A percentile compares a stretch with the other conserved stretches of the same genome.
Evolutionary conservation across 2,329 filamentous ascomycete species (phyloP).

Genomic region (Fusarium chlamydosporum): DNA sequence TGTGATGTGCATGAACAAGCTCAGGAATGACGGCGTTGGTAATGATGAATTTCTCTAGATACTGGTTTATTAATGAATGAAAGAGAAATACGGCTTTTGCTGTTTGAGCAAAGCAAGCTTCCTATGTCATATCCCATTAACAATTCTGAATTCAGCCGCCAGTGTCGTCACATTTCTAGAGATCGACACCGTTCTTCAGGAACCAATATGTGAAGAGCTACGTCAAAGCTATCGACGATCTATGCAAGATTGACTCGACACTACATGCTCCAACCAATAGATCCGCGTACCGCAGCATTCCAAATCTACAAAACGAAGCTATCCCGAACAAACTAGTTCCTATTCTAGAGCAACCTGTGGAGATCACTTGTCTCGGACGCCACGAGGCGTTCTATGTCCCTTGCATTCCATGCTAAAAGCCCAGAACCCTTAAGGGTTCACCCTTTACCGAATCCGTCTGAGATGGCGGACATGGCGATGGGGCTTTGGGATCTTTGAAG

Average conservation of each 20-base stretch:
- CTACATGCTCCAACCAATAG: slow-evolving; percentile 5
- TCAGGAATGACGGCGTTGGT: slow-evolving; percentile 45
- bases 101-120: slow-evolving; percentile 2
- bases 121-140: slow-evolving; percentile 2
- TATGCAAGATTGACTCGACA: slow-evolving; percentile 6
- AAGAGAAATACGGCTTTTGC: slow-evolving; percentile 17
- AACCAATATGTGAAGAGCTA: slow-evolving; percentile 18
- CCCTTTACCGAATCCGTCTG: slow-evolving; percentile 30
- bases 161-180: slow-evolving; percentile 29
- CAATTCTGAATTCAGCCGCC: slow-evolving; percentile 29
- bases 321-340: slow-evolving; percentile 9
- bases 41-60: slow-evolving; percentile 40
- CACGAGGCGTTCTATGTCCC: slow-evolving; percentile 24
- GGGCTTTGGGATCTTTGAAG: slow-evolving; percentile 18
- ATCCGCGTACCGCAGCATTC: slow-evolving; percentile 20
- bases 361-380: slow-evolving; percentile 17
- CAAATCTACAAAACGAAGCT: slow-evolving; percentile 7
- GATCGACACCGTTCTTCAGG: slow-evolving; percentile 20
- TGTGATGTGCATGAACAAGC: slow-evolving; percentile 33
- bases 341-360: background rate
- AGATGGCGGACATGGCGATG: slow-evolving; percentile 18
- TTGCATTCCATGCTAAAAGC: slow-evolving; percentile 33
- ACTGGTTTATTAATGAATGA: slow-evolving; percentile 31
- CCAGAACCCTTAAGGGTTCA: slow-evolving; percentile 26
- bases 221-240: slow-evolving; percentile 8